Percentiles rank a stretch among this genome's conserved stretches.
Evolutionary conservation across 2,329 filamentous ascomycete species (phyloP).

Genomic region (Ophiosphaerella herpotricha): DNA sequence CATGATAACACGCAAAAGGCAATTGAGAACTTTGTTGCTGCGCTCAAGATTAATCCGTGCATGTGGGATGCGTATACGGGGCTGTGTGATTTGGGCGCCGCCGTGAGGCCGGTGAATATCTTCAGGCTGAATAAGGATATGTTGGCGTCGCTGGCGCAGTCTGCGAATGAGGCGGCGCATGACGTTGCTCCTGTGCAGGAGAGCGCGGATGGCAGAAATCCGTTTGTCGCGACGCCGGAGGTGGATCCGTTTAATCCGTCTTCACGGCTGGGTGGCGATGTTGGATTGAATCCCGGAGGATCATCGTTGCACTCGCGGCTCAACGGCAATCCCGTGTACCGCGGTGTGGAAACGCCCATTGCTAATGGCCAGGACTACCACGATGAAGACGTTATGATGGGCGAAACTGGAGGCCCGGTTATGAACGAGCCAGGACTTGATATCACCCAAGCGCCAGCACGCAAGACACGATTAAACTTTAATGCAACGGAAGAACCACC

Average conservation of each 20-base stretch:
- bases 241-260: constrained; percentile 53
- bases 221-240: constrained; percentile 43
- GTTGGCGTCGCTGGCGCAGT: constrained; percentile 53
- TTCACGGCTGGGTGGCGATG: constrained; percentile 35
- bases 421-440: constrained; percentile 43
- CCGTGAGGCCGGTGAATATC: constrained; percentile 80
- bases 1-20: constrained; percentile 82
- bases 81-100: constrained; percentile 81
- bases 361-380: constrained; percentile 45
- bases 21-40: constrained; percentile 82
- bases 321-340: constrained; percentile 45
- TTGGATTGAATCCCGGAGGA: constrained; percentile 42
- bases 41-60: constrained; percentile 88
- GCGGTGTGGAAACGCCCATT: constrained; percentile 54
- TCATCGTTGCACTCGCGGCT: constrained; percentile 48
- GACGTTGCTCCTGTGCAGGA: constrained; percentile 20
- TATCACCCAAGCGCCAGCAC: constrained; percentile 54
- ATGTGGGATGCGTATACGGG: constrained; percentile 97
- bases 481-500: constrained; percentile 42
- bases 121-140: constrained; percentile 76
- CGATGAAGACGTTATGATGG: constrained; percentile 53
- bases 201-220: constrained; percentile 28
- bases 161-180: constrained; percentile 26
- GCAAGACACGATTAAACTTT: constrained; percentile 45
- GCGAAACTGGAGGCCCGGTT: constrained; percentile 41